Percentiles rank a stretch among this genome's conserved stretches.
Conservation (phyloP, 2,329 filamentous ascomycete species). For the Xylaria arbuscula region DNA sequence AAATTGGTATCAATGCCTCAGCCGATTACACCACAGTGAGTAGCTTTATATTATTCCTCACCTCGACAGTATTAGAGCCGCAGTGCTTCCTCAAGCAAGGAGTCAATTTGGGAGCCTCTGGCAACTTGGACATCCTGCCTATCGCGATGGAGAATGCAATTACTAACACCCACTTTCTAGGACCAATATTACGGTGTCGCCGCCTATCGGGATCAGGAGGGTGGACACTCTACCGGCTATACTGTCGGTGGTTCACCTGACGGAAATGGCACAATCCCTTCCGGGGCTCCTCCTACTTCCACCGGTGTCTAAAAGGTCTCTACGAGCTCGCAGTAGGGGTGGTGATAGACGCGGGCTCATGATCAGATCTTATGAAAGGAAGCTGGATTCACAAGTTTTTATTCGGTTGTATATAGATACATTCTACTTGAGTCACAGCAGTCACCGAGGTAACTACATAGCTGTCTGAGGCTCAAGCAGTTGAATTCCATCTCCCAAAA, state of each 20-base stretch:
- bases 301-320: slow-evolving; percentile 2
- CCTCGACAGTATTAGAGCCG: not conserved
- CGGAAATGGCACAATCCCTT: slow-evolving; percentile 41
- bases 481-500: not conserved
- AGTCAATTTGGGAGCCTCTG: not conserved
- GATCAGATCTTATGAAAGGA: not conserved
- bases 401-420: not conserved
- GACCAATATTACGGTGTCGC: slow-evolving; percentile 46
- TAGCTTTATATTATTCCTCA: too few relatives aligned
- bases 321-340: not conserved
- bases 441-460: not conserved
- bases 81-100: not conserved
- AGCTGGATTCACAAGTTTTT: not conserved
- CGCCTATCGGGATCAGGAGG: slow-evolving; percentile 45
- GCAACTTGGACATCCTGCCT: not conserved
- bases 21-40: slow-evolving; percentile 46
- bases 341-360: not conserved
- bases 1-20: slow-evolving; percentile 58
- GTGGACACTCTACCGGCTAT: slow-evolving; percentile 44
- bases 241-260: slow-evolving; percentile 21
- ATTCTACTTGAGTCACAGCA: not conserved
- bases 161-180: not conserved
- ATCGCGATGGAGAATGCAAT: not conserved
- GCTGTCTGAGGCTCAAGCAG: not conserved
- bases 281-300: slow-evolving; percentile 24